Percentiles rank a stretch among this genome's conserved stretches.
These are phyloP conservation scores for Sphagnum magellanicum DNA, from an alignment of 228 moss, liverwort and hornwort genomes.

Conservation along the genomic window DNA sequence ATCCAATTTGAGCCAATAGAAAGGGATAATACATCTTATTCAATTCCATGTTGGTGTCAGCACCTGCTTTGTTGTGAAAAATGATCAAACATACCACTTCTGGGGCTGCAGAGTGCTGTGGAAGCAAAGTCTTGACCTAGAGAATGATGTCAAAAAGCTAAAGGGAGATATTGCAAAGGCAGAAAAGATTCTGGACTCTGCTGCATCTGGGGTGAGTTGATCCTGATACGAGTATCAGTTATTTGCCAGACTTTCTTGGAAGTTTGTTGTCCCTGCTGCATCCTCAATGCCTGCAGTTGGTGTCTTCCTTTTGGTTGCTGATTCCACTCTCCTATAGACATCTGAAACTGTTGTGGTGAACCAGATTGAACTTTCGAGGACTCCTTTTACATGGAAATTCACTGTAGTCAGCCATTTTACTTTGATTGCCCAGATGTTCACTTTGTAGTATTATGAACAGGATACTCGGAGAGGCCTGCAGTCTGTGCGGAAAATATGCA, in stretches of 20 bases:
- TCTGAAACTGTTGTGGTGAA: background rate
- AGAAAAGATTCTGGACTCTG: constrained; percentile 45
- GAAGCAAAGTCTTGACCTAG: constrained; percentile 33
- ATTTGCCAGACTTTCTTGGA: background rate
- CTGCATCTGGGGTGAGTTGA: constrained; percentile 41
- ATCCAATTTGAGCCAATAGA: background rate
- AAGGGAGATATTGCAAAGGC: constrained; percentile 35
- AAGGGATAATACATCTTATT: background rate
- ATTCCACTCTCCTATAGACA: background rate
- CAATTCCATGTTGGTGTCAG: background rate
- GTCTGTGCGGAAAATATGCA: constrained; percentile 31
- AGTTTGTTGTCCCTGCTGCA: background rate
- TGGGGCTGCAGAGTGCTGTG: constrained; percentile 19
- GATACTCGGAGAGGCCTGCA: constrained; percentile 42
- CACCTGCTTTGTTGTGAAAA: background rate
- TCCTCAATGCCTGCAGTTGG: background rate
- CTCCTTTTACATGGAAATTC: background rate
- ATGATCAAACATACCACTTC: background rate
- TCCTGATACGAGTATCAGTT: no score
- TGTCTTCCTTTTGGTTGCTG: no score
- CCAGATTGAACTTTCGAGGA: background rate
- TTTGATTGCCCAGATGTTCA: background rate
- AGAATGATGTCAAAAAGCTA: constrained; percentile 26
- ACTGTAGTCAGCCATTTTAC: background rate
- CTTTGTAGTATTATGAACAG: constrained; percentile 6